Evolutionary conservation across 2,329 filamentous ascomycete genomes (phyloP).

Genomic region (Botrytis sinoallii): DNA sequence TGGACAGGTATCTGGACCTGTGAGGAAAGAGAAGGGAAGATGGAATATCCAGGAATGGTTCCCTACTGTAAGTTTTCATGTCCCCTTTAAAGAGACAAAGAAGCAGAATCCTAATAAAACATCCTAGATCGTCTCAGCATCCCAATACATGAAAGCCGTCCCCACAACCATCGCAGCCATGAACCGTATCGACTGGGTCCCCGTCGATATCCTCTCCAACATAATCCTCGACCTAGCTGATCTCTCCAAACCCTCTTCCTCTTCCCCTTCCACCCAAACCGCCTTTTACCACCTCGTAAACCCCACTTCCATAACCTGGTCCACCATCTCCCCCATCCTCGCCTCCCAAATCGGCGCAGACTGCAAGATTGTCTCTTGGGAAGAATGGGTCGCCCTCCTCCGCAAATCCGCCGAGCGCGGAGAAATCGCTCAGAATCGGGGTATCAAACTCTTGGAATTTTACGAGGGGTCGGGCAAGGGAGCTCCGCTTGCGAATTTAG

Average conservation of each 20-base stretch:
- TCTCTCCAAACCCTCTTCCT: background rate
- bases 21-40: conserved; percentile 39
- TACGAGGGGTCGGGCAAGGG: conserved; percentile 23
- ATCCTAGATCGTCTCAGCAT: conserved; percentile 38
- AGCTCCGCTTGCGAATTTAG: conserved; percentile 20
- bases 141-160: conserved; percentile 39
- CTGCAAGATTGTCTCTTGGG: conserved; percentile 40
- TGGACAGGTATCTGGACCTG: conserved; percentile 48
- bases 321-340: conserved; percentile 29
- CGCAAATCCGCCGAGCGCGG: conserved; percentile 39
- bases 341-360: conserved; percentile 19
- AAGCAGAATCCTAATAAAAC: background rate
- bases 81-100: background rate
- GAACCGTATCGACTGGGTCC: conserved; percentile 45
- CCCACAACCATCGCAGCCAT: conserved; percentile 40
- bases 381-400: conserved; percentile 47
- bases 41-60: conserved; percentile 60
- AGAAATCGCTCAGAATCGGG: conserved; percentile 48
- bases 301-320: conserved; percentile 31
- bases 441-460: conserved; percentile 47
- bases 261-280: conserved; percentile 26
- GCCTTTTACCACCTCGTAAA: conserved; percentile 36
- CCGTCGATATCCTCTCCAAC: conserved; percentile 38
- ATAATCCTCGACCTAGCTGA: conserved; percentile 38
- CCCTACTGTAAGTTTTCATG: conserved; percentile 38